phyloP scores from a whole-genome alignment of 2,329 filamentous ascomycete species.

The Venturia nashicola region DNA sequence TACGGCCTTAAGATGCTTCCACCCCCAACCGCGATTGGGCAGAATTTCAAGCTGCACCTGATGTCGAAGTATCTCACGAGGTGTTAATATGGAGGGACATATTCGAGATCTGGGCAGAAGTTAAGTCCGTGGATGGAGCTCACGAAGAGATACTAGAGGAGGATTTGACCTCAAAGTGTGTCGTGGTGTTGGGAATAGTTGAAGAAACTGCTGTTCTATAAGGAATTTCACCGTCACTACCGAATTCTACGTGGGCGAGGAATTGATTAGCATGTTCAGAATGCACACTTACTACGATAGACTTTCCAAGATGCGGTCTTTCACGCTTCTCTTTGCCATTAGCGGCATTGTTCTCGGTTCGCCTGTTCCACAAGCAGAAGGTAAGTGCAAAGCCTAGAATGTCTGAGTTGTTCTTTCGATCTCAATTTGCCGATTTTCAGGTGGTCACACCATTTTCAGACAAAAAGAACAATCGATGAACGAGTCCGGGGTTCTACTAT shows the following conservation, averaged over 20 bases:
- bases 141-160: not conserved
- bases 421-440: not conserved
- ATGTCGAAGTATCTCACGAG: not conserved
- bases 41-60: not conserved
- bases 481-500: no score
- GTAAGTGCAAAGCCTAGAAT: not conserved
- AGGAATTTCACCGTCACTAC: not conserved
- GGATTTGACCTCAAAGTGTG: not conserved
- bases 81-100: not conserved
- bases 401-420: not conserved
- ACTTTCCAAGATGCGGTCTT: not conserved
- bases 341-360: not conserved
- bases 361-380: not conserved
- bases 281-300: not conserved
- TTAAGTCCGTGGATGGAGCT: not conserved
- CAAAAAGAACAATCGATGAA: no score
- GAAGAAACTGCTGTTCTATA: not conserved
- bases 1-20: not conserved
- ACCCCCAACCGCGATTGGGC: not conserved
- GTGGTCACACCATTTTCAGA: no score
- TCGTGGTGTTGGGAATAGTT: no score
- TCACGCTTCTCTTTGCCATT: not conserved
- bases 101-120: not conserved
- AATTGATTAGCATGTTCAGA: not conserved
- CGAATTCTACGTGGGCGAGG: not conserved